Percentiles rank a stretch among this genome's conserved stretches.
Conservation (phyloP, 345 rosid species). For the Salix viminalis region DNA sequence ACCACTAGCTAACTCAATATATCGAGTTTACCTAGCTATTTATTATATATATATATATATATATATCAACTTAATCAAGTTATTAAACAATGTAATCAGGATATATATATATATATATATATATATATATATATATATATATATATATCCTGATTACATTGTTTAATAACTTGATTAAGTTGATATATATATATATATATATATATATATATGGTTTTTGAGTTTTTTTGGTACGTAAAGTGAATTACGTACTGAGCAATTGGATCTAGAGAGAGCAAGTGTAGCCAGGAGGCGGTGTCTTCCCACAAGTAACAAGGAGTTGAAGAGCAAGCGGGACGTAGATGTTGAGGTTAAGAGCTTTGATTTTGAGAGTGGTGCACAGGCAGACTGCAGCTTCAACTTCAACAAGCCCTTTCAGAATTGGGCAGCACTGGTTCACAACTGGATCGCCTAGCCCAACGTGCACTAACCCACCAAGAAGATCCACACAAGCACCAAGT, state of each 20-base stretch:
- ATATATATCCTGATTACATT: too few relatives aligned
- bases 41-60: too few relatives aligned
- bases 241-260: conserved; percentile 9
- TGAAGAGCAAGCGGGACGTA: conserved; percentile 90
- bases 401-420: conserved; percentile 70
- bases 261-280: conserved; percentile 67
- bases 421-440: conserved; percentile 77
- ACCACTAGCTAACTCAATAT: too few relatives aligned
- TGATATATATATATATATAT: neutral
- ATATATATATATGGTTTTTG: neutral
- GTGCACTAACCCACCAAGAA: conserved; percentile 84
- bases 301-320: conserved; percentile 88
- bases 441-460: conserved; percentile 71
- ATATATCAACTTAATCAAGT: too few relatives aligned
- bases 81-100: neutral
- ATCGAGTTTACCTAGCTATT: too few relatives aligned
- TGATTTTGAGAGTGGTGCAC: conserved; percentile 84
- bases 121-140: neutral
- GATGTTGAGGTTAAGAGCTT: conserved; percentile 75
- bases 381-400: conserved; percentile 86
- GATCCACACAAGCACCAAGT: conserved; percentile 86
- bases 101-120: neutral
- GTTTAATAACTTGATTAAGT: too few relatives aligned
- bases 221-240: neutral
- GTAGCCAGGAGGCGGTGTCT: conserved; percentile 94